Evolutionary conservation across 768 basidiomycete species (phyloP), one percentile per base, ranked within the genome.

Genomic region (Omphalotus guepiniiformis): DNA sequence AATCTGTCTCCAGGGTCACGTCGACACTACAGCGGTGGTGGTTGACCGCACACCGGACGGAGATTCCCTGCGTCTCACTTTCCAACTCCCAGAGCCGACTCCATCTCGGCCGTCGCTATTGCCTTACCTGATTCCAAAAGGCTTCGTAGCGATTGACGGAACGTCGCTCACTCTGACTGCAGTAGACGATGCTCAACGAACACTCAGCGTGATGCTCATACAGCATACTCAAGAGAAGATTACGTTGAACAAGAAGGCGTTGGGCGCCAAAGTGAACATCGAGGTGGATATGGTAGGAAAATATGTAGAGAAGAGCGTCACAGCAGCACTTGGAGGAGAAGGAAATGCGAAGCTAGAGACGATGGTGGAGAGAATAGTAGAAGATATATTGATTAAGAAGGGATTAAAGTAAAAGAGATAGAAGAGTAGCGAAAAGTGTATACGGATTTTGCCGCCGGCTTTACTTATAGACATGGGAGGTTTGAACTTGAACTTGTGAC

Each of bases 251-350:
- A 75, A 68, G 51, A 99, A 98, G 65, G 54, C 57, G 2, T 63
- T 87, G 1, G 94, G 93, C 1, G 78, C 79, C 39, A 86, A 76
- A 57, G 93, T 98, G 42, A 99, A 99, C 60, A 78, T 99, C 50
- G 96, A 99, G 70, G 93, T 86, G 36, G 93, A 96, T 62, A 91
- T 93, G 81, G 83, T 94, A 16, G 93, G 89, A 13, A 95, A 95
- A 65, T 93, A 90, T 53, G 88, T 94, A 3, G 78, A 79, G 58
- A 93, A 93, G 72, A 85, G 89, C 47, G 88, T 94, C 2, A 60
- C 67, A 12, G 83, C 85, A 32, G 81, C 80, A 42, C 66, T 90
- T 34, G 75, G 76, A 6, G 81, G 80, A 1, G 71, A 67, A 5
- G 80, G 73, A 0, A 72, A 73, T 16, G 68, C 70, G 26, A 70